A percentile compares a stretch with the other conserved stretches of the same genome.
phyloP scores from a whole-genome alignment of 208 protist genomes.

The Pavlovales sp. region DNA sequence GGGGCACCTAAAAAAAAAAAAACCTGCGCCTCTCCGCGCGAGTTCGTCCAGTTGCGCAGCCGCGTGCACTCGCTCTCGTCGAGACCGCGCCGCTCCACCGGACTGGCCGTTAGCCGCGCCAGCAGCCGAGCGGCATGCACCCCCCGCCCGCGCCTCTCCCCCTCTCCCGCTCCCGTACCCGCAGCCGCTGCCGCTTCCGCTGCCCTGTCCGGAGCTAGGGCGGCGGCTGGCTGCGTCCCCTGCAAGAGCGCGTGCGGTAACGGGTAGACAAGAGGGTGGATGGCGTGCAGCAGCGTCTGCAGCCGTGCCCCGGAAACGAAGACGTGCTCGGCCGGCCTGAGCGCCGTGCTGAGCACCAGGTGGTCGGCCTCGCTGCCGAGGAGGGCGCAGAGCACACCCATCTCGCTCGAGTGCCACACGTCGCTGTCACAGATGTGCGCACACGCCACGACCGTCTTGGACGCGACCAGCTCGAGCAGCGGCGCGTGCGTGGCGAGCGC shows the following conservation, averaged over 20 bases:
- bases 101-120: not conserved
- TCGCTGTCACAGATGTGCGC: not conserved
- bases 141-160: no score
- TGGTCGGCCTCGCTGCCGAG: not conserved
- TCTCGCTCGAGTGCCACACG: not conserved
- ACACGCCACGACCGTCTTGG: not conserved
- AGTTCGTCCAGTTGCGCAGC: not conserved
- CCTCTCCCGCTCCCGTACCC: no score
- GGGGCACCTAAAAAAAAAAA: no score
- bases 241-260: not conserved
- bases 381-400: not conserved
- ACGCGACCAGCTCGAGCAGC: not conserved
- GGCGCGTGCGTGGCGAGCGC: not conserved
- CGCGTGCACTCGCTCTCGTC: not conserved
- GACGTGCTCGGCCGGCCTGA: not conserved
- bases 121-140: not conserved
- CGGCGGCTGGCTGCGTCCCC: no score
- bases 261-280: not conserved
- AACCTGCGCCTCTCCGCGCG: not conserved
- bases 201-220: no score
- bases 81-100: not conserved
- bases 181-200: no score
- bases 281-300: not conserved
- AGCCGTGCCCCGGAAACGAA: not conserved
- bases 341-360: not conserved